Base-by-base conservation (phyloP, 371 early-diverging fungal genomes). In the Homolaphlyctis polyrhiza region DNA sequence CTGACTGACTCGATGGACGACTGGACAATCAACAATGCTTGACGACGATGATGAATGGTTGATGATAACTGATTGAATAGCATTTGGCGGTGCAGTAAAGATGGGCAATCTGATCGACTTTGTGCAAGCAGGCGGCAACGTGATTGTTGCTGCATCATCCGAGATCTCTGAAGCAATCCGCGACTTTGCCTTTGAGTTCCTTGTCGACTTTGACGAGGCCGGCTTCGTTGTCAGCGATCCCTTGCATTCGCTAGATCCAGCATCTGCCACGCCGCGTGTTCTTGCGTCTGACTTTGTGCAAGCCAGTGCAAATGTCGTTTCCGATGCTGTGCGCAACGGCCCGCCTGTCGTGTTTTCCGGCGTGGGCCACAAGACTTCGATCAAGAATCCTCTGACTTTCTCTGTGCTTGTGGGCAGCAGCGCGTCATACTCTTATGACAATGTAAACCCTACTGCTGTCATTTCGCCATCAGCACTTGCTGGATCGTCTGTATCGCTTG, bases 41-140 rank as follows among this genome's bases (percentile, higher is more conserved):
- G n/a, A n/a, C n/a, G n/a, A n/a, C n/a, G n/a, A n/a, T n/a, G n/a
- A n/a, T n/a, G n/a, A n/a, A n/a, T n/a, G n/a, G n/a, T n/a, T n/a
- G n/a, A n/a, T n/a, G n/a, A n/a, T n/a, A n/a, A n/a, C n/a, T n/a
- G n/a, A n/a, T n/a, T n/a, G n/a, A n/a, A n/a, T 25, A 75, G 71
- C 61, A n/a, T 66, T 68, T 47, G 71, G 69, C 16, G 75, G 72
- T 21, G 66, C 60, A 0, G 34, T 80, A 25, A 65, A 63, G 21
- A 57, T 73, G 3, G 71, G 65, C 3, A 58, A 62, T 36, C 74
- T 98, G 18, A 75, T 93, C 57, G 84, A 92, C 50, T 98, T 91
- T 73, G 86, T 95, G 34, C 87, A 93, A 54, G 78, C 82, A 30
- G 97, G 96, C 35, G 98, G 97, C n/a, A 97, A 96, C 71, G 71